phyloP scores from a whole-genome alignment of 75 land plant species.

The Pinus tabuliformis region DNA sequence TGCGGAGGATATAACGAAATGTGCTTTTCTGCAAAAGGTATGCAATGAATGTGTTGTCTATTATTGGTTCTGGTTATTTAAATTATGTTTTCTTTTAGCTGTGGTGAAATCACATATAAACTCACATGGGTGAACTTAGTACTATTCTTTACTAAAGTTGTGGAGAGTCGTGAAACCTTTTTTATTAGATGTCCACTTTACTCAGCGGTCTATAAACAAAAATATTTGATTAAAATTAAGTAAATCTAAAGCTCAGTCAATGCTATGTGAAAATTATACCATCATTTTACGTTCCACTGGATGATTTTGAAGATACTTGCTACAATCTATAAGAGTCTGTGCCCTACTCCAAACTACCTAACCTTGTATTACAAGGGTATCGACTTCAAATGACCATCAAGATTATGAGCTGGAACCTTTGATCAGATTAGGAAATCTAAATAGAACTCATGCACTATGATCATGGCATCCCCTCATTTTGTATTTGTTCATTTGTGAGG shows the following conservation, averaged over 20 bases:
- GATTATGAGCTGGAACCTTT: background rate
- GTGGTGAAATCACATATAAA: background rate
- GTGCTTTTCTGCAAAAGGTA: constrained; percentile 89
- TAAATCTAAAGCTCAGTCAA: background rate
- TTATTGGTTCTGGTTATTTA: background rate
- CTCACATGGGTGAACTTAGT: background rate
- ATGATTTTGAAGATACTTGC: background rate
- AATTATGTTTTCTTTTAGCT: background rate
- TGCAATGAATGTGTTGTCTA: background rate
- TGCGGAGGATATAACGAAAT: constrained; percentile 64
- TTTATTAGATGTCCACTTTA: background rate
- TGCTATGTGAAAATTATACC: background rate
- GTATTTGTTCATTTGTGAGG: background rate
- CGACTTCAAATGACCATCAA: background rate
- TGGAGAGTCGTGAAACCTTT: background rate
- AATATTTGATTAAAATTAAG: background rate
- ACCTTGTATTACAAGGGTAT: background rate
- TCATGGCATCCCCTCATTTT: background rate
- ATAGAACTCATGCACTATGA: background rate
- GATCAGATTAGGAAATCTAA: background rate
- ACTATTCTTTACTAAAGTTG: background rate
- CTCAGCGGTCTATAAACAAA: background rate
- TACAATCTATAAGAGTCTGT: background rate
- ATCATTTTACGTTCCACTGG: background rate
- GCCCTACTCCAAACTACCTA: background rate